Evolutionary conservation across 202 grass and related monocot genomes (phyloP), one percentile per base, ranked within the genome.

Genomic region (Panicum hallii): DNA sequence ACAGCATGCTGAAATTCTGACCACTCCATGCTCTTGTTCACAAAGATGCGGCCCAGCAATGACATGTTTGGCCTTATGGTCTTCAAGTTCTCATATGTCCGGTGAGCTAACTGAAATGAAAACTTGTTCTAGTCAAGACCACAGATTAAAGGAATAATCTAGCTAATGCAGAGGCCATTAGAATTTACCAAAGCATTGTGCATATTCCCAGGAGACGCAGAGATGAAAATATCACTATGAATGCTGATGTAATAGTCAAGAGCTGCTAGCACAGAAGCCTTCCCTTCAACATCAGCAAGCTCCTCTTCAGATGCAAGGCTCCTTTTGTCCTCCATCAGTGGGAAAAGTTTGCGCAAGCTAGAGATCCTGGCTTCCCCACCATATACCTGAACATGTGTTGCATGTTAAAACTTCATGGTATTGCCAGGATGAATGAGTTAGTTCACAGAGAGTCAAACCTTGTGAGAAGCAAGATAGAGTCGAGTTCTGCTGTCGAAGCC

Each of bases 381-480:
- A 67, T 94, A 99, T 73, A 99, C 97, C 96, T 95, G 46, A 67
- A 90, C 10, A 34, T 69, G 9, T 66, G 52, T 70, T 38, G 26
- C 36, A 82, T 79, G 69, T 91, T 70, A 79, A 26, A 70, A 23
- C 43, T 84, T 77, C 20, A 42, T 55, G 49, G 11, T 32, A 71
- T 11, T 4, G 1, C 7, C 16, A 12, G 1, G 15, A 83, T 44
- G 17, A 87, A 79, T 43, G 16, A 77, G 48, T 40, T 40, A 78
- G 63, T 1, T 1, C 8, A 66, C 52, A 64, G 43, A 82, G 47
- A 72, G 53, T 34, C 43, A n/a, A 75, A 99, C 95, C 91, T 94
- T 96, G 90, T 99, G 96, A 69, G 96, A 99, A 47, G 93, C 96
- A 89, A 99, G 96, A 88, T 94, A 99, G 20, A 99, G 86, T 79